Conservation (phyloP, 768 basidiomycete genomes). For the Calocybe cyanea region DNA sequence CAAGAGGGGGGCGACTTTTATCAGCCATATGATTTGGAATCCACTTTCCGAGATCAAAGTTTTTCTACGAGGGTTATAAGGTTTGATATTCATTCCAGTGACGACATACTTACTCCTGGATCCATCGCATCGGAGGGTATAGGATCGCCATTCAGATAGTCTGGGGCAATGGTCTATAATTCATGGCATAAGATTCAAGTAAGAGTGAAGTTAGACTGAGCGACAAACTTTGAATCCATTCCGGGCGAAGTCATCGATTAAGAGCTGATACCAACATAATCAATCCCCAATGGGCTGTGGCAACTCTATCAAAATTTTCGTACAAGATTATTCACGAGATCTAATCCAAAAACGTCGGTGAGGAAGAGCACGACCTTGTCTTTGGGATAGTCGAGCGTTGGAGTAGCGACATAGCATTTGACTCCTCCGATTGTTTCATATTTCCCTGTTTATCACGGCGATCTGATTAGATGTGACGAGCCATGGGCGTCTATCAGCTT, state of each 20-base stretch:
- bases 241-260: slow-evolving; percentile 39
- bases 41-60: slow-evolving; percentile 42
- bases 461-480: slow-evolving; percentile 6
- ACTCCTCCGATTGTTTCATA: slow-evolving; percentile 45
- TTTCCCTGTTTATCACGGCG: slow-evolving; percentile 32
- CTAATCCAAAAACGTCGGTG: slow-evolving; percentile 48
- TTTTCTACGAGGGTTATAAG: slow-evolving; percentile 13
- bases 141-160: slow-evolving; percentile 40
- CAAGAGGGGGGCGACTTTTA: slow-evolving; percentile 42
- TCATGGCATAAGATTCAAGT: background rate
- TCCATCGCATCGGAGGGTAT: slow-evolving; percentile 32
- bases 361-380: slow-evolving; percentile 55
- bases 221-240: slow-evolving; percentile 40
- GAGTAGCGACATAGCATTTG: slow-evolving; percentile 50
- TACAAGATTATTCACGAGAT: slow-evolving; percentile 43
- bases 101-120: slow-evolving; percentile 22
- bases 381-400: slow-evolving; percentile 45
- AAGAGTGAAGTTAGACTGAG: background rate
- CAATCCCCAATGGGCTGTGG: background rate
- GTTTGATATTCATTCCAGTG: background rate
- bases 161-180: slow-evolving; percentile 33
- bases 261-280: slow-evolving; percentile 23
- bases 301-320: slow-evolving; percentile 8
- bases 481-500: slow-evolving; percentile 1
- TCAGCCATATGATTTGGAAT: slow-evolving; percentile 35